Base-by-base conservation (phyloP, 2,329 filamentous ascomycete genomes). In the Ilyonectria mors-panacis region DNA sequence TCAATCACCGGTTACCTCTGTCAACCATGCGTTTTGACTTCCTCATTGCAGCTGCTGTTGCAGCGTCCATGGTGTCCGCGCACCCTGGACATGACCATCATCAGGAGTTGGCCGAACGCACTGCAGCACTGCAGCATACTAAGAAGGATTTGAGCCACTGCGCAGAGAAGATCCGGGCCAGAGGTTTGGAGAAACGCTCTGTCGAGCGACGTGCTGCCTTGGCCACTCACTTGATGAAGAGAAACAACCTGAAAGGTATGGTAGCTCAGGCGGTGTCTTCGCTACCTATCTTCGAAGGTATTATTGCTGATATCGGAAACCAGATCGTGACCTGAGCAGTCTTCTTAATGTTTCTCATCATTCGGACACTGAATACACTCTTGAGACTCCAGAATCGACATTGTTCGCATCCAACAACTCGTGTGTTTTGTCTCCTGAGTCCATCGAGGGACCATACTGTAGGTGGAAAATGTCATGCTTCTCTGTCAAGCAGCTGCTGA, bases 381-480 rank as follows among this genome's bases (percentile, higher is more conserved):
- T 63, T 39, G 51, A 56, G 17, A 63, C 59, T 39, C 59, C 51
- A 21, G 42, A 50, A 28, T 63, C 59, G 42, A 56, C 42, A 30
- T 33, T 63, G 19, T 63, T 63, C 23, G 59, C 51, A 15, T 50
- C 51, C 51, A 63, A 63, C 59, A 56, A 47, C 59, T 63, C 59
- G 2, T 63, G 59, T 4, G 44, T 63, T 39, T 42, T 63, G 59
- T 44, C 59, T 50, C 59, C 59, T 12, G 59, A 63, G 15, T 17
- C 59, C 17, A 47, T 53, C 15, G 59, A 48, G 33, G 59, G 59
- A 5, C 59, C 59, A 1, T 63, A 63, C 44, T 63, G 59, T 56
- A 63, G 5, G 59, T 44, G 4, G 19, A 55, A 6, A 19, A n/a
- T 39, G 7, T 8, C 4, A 26, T 15, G 7, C 10, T 21, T 15